Evolutionary conservation across 106 monocot species (phyloP), one percentile per base, ranked within the genome.

Genomic region (Dendrobium chrysotoxum): DNA sequence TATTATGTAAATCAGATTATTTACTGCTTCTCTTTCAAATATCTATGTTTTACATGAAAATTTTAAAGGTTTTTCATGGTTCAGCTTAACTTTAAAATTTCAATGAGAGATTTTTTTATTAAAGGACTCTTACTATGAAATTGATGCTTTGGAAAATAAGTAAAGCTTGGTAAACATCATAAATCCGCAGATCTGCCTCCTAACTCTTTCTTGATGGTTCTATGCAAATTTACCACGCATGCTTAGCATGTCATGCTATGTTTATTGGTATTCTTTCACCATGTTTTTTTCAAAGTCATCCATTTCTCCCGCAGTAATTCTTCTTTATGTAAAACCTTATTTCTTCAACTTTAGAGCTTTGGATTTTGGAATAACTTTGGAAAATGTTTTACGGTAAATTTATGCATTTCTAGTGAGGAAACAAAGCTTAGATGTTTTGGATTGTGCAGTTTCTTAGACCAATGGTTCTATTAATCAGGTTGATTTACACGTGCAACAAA

Each of bases 401-500:
- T 61, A 23, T 25, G 61, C 23, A 61, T 61, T 23, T 25, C n/a
- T 61, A 8, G 61, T 61, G 5, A 61, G 61, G 23, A 61, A n/a
- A n/a, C 5, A 21, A 23, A n/a, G n/a, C 20, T 61, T 46, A 46
- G 9, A 61, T 23, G 7, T 61, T 61, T 61, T 61, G 61, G 23
- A 61, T 57, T 61, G 61, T 11, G 6, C 28, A 28, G 30, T 70
- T 35, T 71, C 35, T 71, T 16, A 71, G 12, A 71, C 1, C 71
- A 18, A 41, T 75, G 4, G 20, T 41, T 26, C 61, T 21, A 30
- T 77, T 4, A 26, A 39, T 82, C 84, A 93, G 93, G 89, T 91
- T 40, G 88, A 91, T 74, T 65, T 93, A 66, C 84, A 89, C 4
- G 41, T 91, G 66, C 89, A 89, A 53, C 93, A 93, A 86, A 89